phyloP scores from a whole-genome alignment of 2,329 filamentous ascomycete species.

The Monilinia fructigena region DNA sequence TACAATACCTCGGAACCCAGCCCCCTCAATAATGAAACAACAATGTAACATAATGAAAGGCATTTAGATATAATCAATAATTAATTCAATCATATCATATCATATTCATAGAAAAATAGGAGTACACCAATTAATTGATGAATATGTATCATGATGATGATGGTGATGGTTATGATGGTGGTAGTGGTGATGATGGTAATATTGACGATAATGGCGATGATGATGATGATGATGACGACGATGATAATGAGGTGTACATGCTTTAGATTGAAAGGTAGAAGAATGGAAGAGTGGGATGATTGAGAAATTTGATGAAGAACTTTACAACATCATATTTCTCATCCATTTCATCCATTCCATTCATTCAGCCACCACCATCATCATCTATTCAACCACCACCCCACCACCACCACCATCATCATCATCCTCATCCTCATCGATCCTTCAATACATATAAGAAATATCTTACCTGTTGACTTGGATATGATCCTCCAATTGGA shows the following conservation, averaged over 20 bases:
- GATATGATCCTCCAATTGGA: conserved; percentile 48
- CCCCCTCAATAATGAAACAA: conserved; percentile 21
- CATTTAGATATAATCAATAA: neutral
- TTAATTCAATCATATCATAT: neutral
- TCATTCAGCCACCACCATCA: neutral
- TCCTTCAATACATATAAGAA: neutral
- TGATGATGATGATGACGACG: too few species aligned
- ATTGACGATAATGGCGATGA: too few species aligned
- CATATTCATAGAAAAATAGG: neutral
- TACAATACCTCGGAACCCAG: conserved; percentile 23
- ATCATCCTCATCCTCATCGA: neutral
- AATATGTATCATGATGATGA: neutral
- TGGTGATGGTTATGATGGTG: neutral
- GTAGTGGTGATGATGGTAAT: neutral
- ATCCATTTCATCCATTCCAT: neutral
- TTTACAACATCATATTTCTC: conserved; percentile 19
- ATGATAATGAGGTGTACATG: neutral
- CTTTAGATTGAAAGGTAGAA: neutral
- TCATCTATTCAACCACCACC: too few species aligned
- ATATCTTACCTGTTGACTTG: conserved; percentile 18
- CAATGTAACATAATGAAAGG: conserved; percentile 23
- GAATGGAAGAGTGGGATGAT: neutral
- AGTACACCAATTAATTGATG: neutral
- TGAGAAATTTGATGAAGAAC: conserved; percentile 21
- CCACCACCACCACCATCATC: neutral